phyloP scores from a whole-genome alignment of 2,329 filamentous ascomycete genomes.

The Calonectria montana region DNA sequence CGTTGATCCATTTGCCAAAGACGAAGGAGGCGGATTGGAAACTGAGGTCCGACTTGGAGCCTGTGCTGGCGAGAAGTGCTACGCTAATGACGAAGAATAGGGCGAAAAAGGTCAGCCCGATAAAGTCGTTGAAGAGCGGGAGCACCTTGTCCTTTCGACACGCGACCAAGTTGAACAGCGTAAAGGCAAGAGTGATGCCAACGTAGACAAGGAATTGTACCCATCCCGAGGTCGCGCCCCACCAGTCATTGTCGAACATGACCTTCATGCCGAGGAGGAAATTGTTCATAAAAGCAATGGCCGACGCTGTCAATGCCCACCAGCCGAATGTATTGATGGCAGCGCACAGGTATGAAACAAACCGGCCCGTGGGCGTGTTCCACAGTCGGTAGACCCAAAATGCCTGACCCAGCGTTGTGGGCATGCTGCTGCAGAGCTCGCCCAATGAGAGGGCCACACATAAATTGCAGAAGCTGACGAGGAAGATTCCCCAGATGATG shows the following conservation, averaged over 20 bases:
- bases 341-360: slow-evolving; percentile 66
- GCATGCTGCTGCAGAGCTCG: slow-evolving; percentile 68
- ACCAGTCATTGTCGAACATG: slow-evolving; percentile 62
- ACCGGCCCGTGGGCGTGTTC: slow-evolving; percentile 56
- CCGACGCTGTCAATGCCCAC: slow-evolving; percentile 67
- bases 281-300: slow-evolving; percentile 68
- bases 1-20: slow-evolving; percentile 59
- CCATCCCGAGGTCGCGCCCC: slow-evolving; percentile 57
- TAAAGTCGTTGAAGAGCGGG: slow-evolving; percentile 66
- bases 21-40: slow-evolving; percentile 64
- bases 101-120: slow-evolving; percentile 62
- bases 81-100: slow-evolving; percentile 65
- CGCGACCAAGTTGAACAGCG: slow-evolving; percentile 61
- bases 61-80: slow-evolving; percentile 62
- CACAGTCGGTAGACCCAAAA: slow-evolving; percentile 59
- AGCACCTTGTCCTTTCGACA: slow-evolving; percentile 57
- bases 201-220: slow-evolving; percentile 67
- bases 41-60: slow-evolving; percentile 52
- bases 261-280: slow-evolving; percentile 67
- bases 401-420: slow-evolving; percentile 68
- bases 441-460: slow-evolving; percentile 66
- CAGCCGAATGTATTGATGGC: slow-evolving; percentile 71
- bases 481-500: slow-evolving; percentile 65
- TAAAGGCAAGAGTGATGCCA: slow-evolving; percentile 60
- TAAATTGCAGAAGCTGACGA: slow-evolving; percentile 62